Evolutionary conservation across 495 filamentous ascomycete species (phyloP).

Genomic region (Aspergillus ellipticus): DNA sequence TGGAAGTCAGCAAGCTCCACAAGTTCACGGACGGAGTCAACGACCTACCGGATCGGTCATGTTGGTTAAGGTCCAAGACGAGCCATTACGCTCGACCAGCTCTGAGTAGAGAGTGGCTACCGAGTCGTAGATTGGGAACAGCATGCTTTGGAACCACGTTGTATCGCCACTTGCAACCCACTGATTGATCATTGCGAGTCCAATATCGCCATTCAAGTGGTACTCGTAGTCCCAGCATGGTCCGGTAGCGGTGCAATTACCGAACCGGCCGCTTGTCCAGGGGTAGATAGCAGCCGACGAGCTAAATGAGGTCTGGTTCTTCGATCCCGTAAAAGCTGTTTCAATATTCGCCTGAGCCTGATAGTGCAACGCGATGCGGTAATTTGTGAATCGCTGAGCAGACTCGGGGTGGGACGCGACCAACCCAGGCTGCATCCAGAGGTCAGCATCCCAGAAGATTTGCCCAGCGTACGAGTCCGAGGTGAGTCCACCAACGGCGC

Average conservation of each 20-base stretch:
- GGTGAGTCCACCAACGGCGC: constrained; percentile 57
- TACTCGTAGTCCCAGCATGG: constrained; percentile 60
- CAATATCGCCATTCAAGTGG: constrained; percentile 72
- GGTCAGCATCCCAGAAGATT: constrained; percentile 64
- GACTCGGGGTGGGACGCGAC: constrained; percentile 55
- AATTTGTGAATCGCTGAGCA: constrained; percentile 55
- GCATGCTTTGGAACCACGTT: constrained; percentile 46
- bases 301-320: constrained; percentile 52
- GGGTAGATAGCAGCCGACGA: constrained; percentile 54
- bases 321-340: constrained; percentile 40
- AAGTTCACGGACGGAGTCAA: too few species aligned
- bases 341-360: constrained; percentile 53
- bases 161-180: constrained; percentile 59
- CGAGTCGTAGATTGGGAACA: constrained; percentile 58
- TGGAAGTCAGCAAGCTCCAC: constrained; percentile 4
- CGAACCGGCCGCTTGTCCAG: constrained; percentile 62
- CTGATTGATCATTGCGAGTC: constrained; percentile 57
- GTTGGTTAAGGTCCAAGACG: constrained; percentile 53
- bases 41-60: constrained; percentile 68
- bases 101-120: constrained; percentile 56
- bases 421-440: constrained; percentile 66
- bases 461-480: constrained; percentile 61
- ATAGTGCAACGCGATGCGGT: constrained; percentile 48
- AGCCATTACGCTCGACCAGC: constrained; percentile 52
- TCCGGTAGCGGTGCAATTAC: constrained; percentile 63